Evolutionary conservation across 306 rosid genomes (phyloP).

Genomic region (Vicia sativa): DNA sequence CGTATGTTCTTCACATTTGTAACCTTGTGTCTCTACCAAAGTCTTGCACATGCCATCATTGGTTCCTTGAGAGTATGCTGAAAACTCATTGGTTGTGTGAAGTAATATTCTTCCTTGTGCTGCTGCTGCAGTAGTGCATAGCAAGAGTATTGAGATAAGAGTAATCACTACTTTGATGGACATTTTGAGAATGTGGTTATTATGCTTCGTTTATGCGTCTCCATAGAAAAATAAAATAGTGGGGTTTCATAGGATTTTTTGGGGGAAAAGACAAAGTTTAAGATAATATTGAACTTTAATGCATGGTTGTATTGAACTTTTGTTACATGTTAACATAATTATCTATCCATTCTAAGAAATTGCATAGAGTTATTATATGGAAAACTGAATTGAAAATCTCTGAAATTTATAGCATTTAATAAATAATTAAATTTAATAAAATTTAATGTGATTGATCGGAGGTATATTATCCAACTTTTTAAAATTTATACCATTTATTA

Average conservation of each 20-base stretch:
- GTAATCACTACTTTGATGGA: not conserved
- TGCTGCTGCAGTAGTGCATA: slow-evolving; percentile 17
- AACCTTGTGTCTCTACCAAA: slow-evolving; percentile 61
- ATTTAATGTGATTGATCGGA: too few species aligned
- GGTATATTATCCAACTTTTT: too few species aligned
- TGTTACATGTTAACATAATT: not conserved
- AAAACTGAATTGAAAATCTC: too few species aligned
- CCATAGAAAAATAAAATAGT: not conserved
- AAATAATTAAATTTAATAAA: too few species aligned
- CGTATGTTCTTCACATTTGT: slow-evolving; percentile 66
- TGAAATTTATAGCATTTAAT: too few species aligned
- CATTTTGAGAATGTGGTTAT: slow-evolving; percentile 27
- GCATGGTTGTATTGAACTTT: not conserved
- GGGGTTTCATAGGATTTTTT: slow-evolving; percentile 7
- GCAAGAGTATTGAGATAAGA: slow-evolving; percentile 31
- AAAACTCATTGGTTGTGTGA: slow-evolving; percentile 3
- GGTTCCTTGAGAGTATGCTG: slow-evolving; percentile 9
- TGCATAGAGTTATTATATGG: too few species aligned
- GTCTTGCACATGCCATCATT: slow-evolving; percentile 59
- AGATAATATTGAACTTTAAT: not conserved
- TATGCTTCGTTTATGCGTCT: not conserved
- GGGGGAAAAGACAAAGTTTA: not conserved
- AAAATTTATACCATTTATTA: too few species aligned
- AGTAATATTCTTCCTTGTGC: slow-evolving; percentile 40
- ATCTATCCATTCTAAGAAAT: too few species aligned